These are phyloP conservation scores for Chytriomyces sp. DNA, from an alignment of 192 early-diverging fungal species.

Conservation along the genomic window DNA sequence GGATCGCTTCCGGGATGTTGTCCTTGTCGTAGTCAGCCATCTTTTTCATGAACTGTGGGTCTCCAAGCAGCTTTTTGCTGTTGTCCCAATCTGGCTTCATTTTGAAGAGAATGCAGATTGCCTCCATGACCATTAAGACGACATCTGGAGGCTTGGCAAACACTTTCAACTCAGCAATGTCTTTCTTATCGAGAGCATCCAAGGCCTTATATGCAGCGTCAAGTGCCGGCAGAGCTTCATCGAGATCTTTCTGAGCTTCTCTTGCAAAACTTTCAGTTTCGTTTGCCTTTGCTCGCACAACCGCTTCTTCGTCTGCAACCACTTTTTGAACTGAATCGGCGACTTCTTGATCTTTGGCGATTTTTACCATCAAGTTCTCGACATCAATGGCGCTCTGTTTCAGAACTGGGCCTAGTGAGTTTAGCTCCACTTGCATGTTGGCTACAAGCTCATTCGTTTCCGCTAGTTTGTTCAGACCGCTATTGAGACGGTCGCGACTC, in stretches of 20 bases:
- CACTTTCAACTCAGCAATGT: constrained; percentile 68
- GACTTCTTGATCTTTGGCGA: constrained; percentile 68
- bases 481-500: constrained; percentile 53
- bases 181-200: constrained; percentile 64
- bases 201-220: constrained; percentile 63
- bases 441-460: constrained; percentile 68
- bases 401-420: constrained; percentile 57
- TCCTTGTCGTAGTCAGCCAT: constrained; percentile 67
- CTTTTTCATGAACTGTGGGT: constrained; percentile 68
- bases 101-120: constrained; percentile 68
- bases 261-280: constrained; percentile 62
- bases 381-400: constrained; percentile 58
- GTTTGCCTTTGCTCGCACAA: constrained; percentile 59
- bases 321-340: constrained; percentile 64
- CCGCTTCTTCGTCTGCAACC: constrained; percentile 64
- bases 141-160: constrained; percentile 64
- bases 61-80: constrained; percentile 60
- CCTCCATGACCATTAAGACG: constrained; percentile 65
- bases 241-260: constrained; percentile 63
- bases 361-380: constrained; percentile 64
- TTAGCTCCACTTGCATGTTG: constrained; percentile 66
- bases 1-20: constrained; percentile 60
- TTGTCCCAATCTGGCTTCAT: constrained; percentile 67
- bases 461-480: constrained; percentile 60
- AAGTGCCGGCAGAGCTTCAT: constrained; percentile 63